Evolutionary conservation across 2,329 filamentous ascomycete species (phyloP).

Genomic region (Ascochyta clinopodiicola): DNA sequence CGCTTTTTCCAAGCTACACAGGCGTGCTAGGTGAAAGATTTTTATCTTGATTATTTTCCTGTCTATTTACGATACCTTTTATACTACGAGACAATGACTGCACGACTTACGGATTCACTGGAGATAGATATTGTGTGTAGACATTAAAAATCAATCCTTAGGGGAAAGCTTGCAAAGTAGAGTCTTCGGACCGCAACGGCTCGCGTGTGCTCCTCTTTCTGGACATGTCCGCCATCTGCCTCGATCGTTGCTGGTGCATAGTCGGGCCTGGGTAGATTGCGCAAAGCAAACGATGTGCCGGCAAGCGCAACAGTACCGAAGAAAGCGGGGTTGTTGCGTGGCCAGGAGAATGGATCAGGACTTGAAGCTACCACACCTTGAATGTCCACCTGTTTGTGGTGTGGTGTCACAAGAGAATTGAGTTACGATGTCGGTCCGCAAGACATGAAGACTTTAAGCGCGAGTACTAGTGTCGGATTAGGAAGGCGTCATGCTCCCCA

Average conservation of each 20-base stretch:
- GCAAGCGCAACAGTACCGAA: background rate
- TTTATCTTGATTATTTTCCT: background rate
- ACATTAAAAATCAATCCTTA: background rate
- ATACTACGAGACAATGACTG: background rate
- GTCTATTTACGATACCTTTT: background rate
- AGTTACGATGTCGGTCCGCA: conserved; percentile 18
- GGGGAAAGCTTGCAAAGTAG: background rate
- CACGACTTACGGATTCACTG: background rate
- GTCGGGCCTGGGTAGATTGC: conserved; percentile 15
- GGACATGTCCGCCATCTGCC: background rate
- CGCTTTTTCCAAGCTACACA: conserved; percentile 79
- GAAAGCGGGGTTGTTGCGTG: conserved; percentile 5
- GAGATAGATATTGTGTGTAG: background rate
- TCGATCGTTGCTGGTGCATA: conserved; percentile 4
- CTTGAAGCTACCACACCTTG: background rate
- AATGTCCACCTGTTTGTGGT: conserved; percentile 6
- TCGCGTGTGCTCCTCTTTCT: conserved; percentile 5
- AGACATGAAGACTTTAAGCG: conserved; percentile 4
- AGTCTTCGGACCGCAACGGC: background rate
- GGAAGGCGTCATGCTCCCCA: conserved; percentile 21
- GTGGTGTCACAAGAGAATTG: conserved; percentile 2
- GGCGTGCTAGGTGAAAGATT: conserved; percentile 22
- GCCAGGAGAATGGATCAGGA: background rate
- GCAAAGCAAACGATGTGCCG: background rate
- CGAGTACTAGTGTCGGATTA: conserved; percentile 20